Conservation (phyloP, 1,284 basidiomycete genomes). For the Irpex rosettiformis region DNA sequence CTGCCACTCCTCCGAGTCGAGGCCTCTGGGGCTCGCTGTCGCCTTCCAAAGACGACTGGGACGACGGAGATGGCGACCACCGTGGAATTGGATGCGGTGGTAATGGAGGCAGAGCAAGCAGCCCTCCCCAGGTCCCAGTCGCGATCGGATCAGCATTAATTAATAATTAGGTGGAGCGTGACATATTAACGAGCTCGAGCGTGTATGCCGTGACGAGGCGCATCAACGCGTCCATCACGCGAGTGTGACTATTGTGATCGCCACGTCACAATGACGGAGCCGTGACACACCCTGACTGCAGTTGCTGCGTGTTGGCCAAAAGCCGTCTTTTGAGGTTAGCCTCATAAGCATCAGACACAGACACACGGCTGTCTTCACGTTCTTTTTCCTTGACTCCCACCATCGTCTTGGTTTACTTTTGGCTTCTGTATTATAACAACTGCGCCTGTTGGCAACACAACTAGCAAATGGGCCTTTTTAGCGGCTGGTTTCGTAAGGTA, state of each 20-base stretch:
- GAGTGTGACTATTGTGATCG: too few relatives aligned
- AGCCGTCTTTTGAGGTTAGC: too few relatives aligned
- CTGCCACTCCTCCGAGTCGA: neutral
- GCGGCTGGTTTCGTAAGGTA: conserved; percentile 32
- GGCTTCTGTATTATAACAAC: neutral
- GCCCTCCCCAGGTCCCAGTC: neutral
- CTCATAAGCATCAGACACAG: neutral
- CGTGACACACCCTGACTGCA: neutral
- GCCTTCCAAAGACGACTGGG: too few relatives aligned
- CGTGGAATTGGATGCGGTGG: too few relatives aligned
- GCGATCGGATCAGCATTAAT: neutral
- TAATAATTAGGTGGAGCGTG: neutral
- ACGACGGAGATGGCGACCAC: too few relatives aligned
- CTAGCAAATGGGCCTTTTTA: conserved; percentile 31
- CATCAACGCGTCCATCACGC: neutral
- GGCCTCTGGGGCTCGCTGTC: neutral
- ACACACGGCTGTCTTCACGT: neutral
- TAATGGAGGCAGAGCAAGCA: too few relatives aligned
- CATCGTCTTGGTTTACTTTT: conserved; percentile 7
- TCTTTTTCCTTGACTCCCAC: neutral
- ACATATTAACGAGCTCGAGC: neutral
- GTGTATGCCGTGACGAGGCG: neutral
- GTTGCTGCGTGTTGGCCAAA: too few relatives aligned
- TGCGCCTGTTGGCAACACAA: too few relatives aligned
- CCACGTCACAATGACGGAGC: neutral